Conservation (phyloP, 495 filamentous ascomycete species). For the Aspergillus hancockii region DNA sequence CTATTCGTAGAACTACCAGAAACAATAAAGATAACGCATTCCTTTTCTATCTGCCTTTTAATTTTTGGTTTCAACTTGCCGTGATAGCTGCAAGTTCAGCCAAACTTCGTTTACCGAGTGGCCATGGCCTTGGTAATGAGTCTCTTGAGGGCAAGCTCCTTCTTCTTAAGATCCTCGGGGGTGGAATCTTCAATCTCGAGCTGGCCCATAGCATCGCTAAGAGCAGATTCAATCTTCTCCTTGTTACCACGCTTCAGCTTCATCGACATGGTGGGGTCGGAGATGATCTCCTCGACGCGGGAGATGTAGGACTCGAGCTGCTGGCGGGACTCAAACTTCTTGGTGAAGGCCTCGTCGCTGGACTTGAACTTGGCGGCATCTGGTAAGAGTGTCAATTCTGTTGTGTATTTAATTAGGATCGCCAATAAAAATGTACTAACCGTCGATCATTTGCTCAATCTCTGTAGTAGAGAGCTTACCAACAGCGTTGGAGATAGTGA, state of each 20-base stretch:
- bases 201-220: conserved; percentile 83
- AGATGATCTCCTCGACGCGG: conserved; percentile 97
- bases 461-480: conserved; percentile 94
- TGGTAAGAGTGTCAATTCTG: conserved; percentile 24
- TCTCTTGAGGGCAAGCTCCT: conserved; percentile 97
- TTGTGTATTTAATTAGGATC: not conserved
- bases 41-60: not conserved
- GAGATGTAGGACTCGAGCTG: conserved; percentile 99
- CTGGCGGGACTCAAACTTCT: conserved; percentile 97
- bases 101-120: conserved; percentile 62
- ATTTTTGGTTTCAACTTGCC: not conserved
- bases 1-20: conserved; percentile 7
- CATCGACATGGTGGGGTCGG: conserved; percentile 90
- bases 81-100: not conserved
- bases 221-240: conserved; percentile 97
- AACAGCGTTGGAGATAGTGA: conserved; percentile 99
- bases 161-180: conserved; percentile 98
- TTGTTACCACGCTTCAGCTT: conserved; percentile 99
- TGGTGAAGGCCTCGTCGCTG: conserved; percentile 96
- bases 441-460: conserved; percentile 96
- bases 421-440: conserved; percentile 45
- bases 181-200: conserved; percentile 84
- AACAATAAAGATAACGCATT: conserved; percentile 5
- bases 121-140: conserved; percentile 97
- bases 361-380: conserved; percentile 99